Evolutionary conservation across 176 grass and related monocot species (phyloP).

Genomic region (Carex scoparia): DNA sequence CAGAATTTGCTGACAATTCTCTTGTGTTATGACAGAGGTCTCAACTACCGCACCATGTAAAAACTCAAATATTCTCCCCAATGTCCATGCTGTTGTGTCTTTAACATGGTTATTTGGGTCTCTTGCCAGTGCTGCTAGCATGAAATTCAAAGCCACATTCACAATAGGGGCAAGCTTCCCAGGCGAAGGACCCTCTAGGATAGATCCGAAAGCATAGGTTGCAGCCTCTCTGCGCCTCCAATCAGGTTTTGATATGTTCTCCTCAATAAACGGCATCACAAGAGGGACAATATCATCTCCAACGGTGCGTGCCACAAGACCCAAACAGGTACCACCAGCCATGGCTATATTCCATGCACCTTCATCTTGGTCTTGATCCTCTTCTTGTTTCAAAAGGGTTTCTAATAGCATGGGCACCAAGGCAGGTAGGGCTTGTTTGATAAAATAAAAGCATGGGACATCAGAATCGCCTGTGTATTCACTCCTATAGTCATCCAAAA

Average conservation of each 20-base stretch:
- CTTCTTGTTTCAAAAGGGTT: conserved; percentile 86
- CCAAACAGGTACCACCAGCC: conserved; percentile 93
- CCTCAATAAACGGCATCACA: conserved; percentile 88
- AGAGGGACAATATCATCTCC: conserved; percentile 92
- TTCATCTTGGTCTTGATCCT: conserved; percentile 86
- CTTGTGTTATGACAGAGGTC: conserved; percentile 60
- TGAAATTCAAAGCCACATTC: conserved; percentile 70
- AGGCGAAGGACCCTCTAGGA: conserved; percentile 80
- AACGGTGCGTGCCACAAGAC: conserved; percentile 73
- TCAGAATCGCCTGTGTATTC: conserved; percentile 82
- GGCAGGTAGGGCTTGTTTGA: conserved; percentile 70
- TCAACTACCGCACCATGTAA: conserved; percentile 75
- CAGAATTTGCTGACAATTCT: conserved; percentile 71
- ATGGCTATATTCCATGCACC: conserved; percentile 90
- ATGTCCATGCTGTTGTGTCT: conserved; percentile 89
- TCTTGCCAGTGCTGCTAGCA: conserved; percentile 61
- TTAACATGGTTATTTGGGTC: conserved; percentile 87
- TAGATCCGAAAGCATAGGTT: conserved; percentile 86
- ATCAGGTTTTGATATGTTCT: conserved; percentile 74
- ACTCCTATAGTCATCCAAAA: conserved; percentile 73
- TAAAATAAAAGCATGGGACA: conserved; percentile 74
- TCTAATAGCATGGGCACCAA: conserved; percentile 76
- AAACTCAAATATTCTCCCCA: conserved; percentile 90
- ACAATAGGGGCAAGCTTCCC: conserved; percentile 73
- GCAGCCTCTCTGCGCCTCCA: conserved; percentile 80